Conservation (phyloP, 1,139 yeast genomes). For the Yamadazyma kanchanaburiensis region DNA sequence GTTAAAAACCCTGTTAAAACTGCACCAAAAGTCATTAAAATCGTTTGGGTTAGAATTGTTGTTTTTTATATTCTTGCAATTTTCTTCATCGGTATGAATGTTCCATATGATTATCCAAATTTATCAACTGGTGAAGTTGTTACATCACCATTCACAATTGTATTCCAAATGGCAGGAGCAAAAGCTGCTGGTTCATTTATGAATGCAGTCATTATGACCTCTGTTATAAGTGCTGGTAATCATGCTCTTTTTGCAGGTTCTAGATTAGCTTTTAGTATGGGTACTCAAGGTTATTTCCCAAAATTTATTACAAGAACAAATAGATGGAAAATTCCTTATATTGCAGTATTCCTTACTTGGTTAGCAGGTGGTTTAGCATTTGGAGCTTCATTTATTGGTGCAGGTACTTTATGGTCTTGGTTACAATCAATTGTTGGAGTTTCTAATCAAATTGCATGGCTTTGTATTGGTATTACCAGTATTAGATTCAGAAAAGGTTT, state of each 20-base stretch:
- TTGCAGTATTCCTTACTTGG: conserved; percentile 41
- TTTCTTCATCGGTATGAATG: conserved; percentile 45
- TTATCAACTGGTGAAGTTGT: conserved; percentile 38
- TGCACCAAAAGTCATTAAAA: conserved; percentile 56
- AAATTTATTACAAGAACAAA: conserved; percentile 31
- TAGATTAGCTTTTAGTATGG: conserved; percentile 38
- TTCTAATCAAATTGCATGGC: conserved; percentile 42
- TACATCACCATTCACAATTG: conserved; percentile 66
- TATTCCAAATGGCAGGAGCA: conserved; percentile 52
- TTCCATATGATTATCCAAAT: conserved; percentile 39
- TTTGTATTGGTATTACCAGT: conserved; percentile 37
- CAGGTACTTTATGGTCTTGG: conserved; percentile 45
- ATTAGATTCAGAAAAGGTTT: conserved; percentile 40
- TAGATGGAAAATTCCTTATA: conserved; percentile 36
- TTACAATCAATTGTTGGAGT: conserved; percentile 43
- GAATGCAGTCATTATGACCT: conserved; percentile 44
- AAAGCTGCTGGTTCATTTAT: conserved; percentile 41
- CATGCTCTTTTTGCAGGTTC: conserved; percentile 45
- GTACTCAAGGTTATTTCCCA: conserved; percentile 40
- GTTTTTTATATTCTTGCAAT: conserved; percentile 39
- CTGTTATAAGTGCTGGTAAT: conserved; percentile 45
- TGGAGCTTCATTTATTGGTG: conserved; percentile 42
- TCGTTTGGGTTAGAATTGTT: conserved; percentile 53
- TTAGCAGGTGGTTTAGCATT: conserved; percentile 40
- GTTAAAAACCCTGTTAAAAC: conserved; percentile 55